Conservation (phyloP, 2,329 filamentous ascomycete genomes). For the Allantophomopsis lycopodina region DNA sequence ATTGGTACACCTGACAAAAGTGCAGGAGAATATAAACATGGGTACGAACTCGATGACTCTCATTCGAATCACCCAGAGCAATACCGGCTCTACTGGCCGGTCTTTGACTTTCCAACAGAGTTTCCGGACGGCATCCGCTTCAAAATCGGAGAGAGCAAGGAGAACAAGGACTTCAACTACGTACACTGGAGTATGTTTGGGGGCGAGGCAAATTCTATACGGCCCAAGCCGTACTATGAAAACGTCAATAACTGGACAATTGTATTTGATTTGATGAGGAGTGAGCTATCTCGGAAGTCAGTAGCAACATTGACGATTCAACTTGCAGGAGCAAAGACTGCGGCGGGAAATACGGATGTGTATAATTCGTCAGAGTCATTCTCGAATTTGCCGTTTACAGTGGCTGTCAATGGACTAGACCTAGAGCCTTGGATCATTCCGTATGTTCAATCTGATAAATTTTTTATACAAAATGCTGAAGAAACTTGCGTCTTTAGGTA, state of each 20-base stretch:
- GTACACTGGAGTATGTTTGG: slow-evolving; percentile 54
- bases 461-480: slow-evolving; percentile 1
- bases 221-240: slow-evolving; percentile 26
- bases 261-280: slow-evolving; percentile 30
- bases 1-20: slow-evolving; percentile 49
- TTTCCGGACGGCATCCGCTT: slow-evolving; percentile 45
- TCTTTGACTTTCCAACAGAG: slow-evolving; percentile 43
- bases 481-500: slow-evolving; percentile 20
- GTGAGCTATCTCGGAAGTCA: slow-evolving; percentile 25
- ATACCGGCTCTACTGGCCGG: slow-evolving; percentile 46
- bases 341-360: slow-evolving; percentile 45
- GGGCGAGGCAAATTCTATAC: slow-evolving; percentile 32
- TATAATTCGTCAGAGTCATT: slow-evolving; percentile 38
- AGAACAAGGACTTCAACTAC: slow-evolving; percentile 40
- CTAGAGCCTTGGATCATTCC: slow-evolving; percentile 42
- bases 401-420: slow-evolving; percentile 29
- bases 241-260: slow-evolving; percentile 48
- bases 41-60: slow-evolving; percentile 30
- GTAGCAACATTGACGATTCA: slow-evolving; percentile 47
- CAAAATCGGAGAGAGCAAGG: slow-evolving; percentile 36
- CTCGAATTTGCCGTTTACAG: slow-evolving; percentile 35
- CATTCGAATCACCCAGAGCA: slow-evolving; percentile 38
- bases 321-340: slow-evolving; percentile 47
- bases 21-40: slow-evolving; percentile 45
- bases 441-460: slow-evolving; percentile 18